Evolutionary conservation across 2,329 filamentous ascomycete genomes (phyloP), one percentile per base, ranked within the genome.

Genomic region (Pochonia chlamydosporia): DNA sequence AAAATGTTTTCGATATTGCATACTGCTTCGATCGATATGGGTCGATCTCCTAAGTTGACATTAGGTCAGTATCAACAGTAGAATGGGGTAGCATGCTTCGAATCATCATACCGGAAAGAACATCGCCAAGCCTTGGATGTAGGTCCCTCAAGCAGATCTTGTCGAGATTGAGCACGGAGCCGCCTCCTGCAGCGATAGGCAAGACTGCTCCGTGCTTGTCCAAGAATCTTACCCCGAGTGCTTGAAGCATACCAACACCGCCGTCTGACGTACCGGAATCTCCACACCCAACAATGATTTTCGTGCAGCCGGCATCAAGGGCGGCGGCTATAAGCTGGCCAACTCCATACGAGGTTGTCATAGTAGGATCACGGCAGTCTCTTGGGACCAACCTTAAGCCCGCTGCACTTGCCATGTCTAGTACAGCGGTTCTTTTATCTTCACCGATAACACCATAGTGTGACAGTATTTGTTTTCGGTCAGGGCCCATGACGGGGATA

Each of bases 211-310:
- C 71, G 21, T 67, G 50, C 3, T 43, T 42, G 48, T 72, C 68
- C 11, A 72, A 49, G 14, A 78, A 62, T 2, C 63, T 63, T 3
- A 64, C 73, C 4, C 75, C 75, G 5, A 78, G 65, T 2, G 74
- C 74, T 51, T 78, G 74, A 8, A 75, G 68, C 73, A 78, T 76
- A 13, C 75, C 75, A 1, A 71, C 70, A 13, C 74, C 75, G 6
- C 72, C 75, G 49, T 78, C 75, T 31, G 72, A 75, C 5, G 74
- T 78, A 5, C 73, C 75, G 3, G 74, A 78, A 54, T 78, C 75
- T 30, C 74, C 75, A 52, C 74, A 78, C 1, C 75, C 75, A 20
- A 78, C 58, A 7, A 78, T 61, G 40, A 78, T 72, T 7, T 66
- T 66, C 8, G 60, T 60, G 8, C 65, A 71, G 2, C 73, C 74